Conservation (phyloP, 2,329 filamentous ascomycete genomes). For the Clathrospora elynae region DNA sequence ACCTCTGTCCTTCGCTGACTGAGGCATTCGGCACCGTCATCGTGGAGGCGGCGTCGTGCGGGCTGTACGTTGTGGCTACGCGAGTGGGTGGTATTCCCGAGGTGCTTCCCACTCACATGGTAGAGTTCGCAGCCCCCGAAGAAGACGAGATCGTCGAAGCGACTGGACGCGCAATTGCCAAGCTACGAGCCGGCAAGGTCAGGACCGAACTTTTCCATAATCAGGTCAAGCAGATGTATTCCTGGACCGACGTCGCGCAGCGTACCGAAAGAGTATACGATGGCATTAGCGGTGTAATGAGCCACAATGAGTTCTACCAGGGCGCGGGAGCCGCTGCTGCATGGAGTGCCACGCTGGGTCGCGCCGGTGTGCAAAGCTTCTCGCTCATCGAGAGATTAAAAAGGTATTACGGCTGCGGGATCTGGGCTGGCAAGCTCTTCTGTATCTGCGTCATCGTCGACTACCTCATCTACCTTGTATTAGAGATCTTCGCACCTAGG, state of each 20-base stretch:
- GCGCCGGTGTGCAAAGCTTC: conserved; percentile 77
- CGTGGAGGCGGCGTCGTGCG: conserved; percentile 94
- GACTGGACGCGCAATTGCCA: conserved; percentile 85
- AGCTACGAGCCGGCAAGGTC: conserved; percentile 82
- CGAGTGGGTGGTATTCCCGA: conserved; percentile 96
- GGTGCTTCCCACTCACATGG: conserved; percentile 95
- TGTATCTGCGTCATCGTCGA: conserved; percentile 94
- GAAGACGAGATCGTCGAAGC: conserved; percentile 92
- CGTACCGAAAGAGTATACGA: conserved; percentile 95
- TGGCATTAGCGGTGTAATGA: conserved; percentile 84
- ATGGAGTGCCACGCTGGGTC: conserved; percentile 73
- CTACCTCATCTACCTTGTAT: conserved; percentile 84
- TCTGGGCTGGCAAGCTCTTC: conserved; percentile 98
- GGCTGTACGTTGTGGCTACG: conserved; percentile 94
- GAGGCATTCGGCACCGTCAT: conserved; percentile 98
- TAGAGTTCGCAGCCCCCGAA: conserved; percentile 93
- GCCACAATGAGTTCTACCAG: conserved; percentile 84
- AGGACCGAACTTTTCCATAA: conserved; percentile 94
- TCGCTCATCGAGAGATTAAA: conserved; percentile 94
- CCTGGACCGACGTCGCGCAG: conserved; percentile 92
- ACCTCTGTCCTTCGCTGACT: conserved; percentile 90
- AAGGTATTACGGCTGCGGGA: conserved; percentile 95
- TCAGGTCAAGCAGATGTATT: conserved; percentile 98
- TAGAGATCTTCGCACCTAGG: conserved; percentile 86
- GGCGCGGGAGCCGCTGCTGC: conserved; percentile 70